phyloP scores from a whole-genome alignment of 768 basidiomycete genomes.

The Leccinum broughii region DNA sequence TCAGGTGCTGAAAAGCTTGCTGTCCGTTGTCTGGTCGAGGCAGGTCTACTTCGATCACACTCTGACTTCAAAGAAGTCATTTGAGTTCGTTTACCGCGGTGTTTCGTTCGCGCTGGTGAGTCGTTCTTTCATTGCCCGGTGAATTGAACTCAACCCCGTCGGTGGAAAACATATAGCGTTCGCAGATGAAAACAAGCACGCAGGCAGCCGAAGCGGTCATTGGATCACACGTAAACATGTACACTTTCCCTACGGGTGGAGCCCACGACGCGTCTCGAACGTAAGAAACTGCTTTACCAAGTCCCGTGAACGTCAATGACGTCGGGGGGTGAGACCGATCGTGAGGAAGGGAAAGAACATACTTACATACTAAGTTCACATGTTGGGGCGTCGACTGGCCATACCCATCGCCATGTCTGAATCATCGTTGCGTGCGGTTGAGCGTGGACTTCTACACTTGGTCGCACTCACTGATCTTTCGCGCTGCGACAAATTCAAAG shows the following conservation, averaged over 20 bases:
- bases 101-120: conserved; percentile 43
- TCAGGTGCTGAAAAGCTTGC: conserved; percentile 42
- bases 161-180: conserved; percentile 21
- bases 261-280: background rate
- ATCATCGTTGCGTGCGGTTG: no score
- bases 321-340: conserved; percentile 9
- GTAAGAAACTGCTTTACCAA: background rate
- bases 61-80: conserved; percentile 43
- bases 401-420: background rate
- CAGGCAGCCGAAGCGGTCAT: conserved; percentile 34
- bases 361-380: background rate
- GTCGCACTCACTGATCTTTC: no score
- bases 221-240: conserved; percentile 39
- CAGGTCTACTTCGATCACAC: conserved; percentile 38
- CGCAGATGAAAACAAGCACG: conserved; percentile 31
- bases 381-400: background rate
- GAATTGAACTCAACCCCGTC: background rate
- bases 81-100: conserved; percentile 41
- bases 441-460: no score
- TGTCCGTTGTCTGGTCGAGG: conserved; percentile 32
- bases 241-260: conserved; percentile 20
- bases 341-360: background rate
- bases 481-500: no score
- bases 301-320: conserved; percentile 10
- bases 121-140: background rate